Evolutionary conservation across 2,329 filamentous ascomycete species (phyloP).

Genomic region (Colletotrichum filicis): DNA sequence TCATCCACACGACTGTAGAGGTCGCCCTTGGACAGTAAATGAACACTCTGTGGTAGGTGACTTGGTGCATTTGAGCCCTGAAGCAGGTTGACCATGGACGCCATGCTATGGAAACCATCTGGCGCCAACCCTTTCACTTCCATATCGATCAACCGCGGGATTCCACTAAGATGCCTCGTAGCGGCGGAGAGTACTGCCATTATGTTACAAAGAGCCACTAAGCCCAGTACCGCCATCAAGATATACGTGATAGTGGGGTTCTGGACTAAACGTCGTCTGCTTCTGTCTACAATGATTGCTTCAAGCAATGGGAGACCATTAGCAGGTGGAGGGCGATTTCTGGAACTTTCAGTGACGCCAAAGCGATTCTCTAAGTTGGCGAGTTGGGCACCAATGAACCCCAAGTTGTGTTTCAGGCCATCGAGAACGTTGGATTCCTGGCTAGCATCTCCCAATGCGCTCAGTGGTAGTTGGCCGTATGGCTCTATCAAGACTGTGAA

Average conservation of each 20-base stretch:
- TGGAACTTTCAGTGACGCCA: neutral
- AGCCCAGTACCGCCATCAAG: neutral
- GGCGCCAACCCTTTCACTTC: slow-evolving; percentile 19
- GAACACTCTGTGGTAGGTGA: neutral
- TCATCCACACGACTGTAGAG: neutral
- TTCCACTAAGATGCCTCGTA: neutral
- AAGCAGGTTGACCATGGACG: neutral
- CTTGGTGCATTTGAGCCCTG: neutral
- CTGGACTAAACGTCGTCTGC: slow-evolving; percentile 3
- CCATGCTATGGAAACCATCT: neutral
- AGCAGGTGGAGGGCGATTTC: neutral
- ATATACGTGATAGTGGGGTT: slow-evolving; percentile 2
- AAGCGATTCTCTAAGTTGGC: slow-evolving; percentile 12
- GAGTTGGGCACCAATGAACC: slow-evolving; percentile 5
- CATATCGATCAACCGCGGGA: neutral
- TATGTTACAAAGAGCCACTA: neutral
- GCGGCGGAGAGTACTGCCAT: neutral
- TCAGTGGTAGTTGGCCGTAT: neutral
- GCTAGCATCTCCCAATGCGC: neutral
- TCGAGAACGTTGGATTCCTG: neutral
- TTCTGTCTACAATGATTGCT: neutral
- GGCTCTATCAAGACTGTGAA: neutral
- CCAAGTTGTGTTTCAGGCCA: neutral
- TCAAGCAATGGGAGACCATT: neutral
- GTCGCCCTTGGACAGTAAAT: neutral